Conservation (phyloP, 2,329 filamentous ascomycete genomes). For the Rutstroemia sp. region DNA sequence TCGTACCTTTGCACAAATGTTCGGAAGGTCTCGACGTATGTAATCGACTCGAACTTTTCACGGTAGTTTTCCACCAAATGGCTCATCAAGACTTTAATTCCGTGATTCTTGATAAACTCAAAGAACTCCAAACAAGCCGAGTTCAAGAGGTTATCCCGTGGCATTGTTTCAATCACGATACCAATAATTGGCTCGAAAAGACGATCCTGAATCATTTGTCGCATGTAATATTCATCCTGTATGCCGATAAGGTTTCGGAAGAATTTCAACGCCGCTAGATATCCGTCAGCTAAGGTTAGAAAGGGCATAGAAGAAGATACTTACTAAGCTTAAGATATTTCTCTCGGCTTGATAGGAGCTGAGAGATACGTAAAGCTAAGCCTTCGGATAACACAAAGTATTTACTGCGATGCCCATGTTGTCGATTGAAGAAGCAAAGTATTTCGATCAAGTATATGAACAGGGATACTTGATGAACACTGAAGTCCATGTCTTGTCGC, state of each 20-base stretch:
- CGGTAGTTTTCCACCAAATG: constrained; percentile 81
- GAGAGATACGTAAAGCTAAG: constrained; percentile 69
- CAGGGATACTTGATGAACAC: constrained; percentile 79
- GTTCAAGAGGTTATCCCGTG: constrained; percentile 86
- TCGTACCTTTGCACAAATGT: constrained; percentile 72
- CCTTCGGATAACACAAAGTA: constrained; percentile 79
- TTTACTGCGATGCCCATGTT: constrained; percentile 80
- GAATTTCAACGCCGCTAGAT: constrained; percentile 77
- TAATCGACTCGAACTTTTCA: constrained; percentile 66
- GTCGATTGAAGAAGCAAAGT: constrained; percentile 85
- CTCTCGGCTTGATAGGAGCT: constrained; percentile 74
- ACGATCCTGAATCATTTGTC: constrained; percentile 72
- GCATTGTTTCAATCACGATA: constrained; percentile 77
- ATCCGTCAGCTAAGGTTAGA: constrained; percentile 8
- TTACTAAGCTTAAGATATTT: constrained; percentile 87
- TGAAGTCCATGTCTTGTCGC: constrained; percentile 61
- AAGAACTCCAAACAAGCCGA: constrained; percentile 93
- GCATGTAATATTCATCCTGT: constrained; percentile 86
- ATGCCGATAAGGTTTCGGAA: constrained; percentile 80
- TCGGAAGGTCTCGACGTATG: constrained; percentile 79
- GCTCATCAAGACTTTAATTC: constrained; percentile 71
- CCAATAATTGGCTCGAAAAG: constrained; percentile 80
- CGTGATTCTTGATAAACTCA: constrained; percentile 78
- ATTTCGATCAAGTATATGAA: constrained; percentile 90
- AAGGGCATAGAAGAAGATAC: constrained; percentile 27